Evolutionary conservation across 2,329 filamentous ascomycete genomes (phyloP), one percentile per base, ranked within the genome.

Genomic region (Cladosporium colombiae): DNA sequence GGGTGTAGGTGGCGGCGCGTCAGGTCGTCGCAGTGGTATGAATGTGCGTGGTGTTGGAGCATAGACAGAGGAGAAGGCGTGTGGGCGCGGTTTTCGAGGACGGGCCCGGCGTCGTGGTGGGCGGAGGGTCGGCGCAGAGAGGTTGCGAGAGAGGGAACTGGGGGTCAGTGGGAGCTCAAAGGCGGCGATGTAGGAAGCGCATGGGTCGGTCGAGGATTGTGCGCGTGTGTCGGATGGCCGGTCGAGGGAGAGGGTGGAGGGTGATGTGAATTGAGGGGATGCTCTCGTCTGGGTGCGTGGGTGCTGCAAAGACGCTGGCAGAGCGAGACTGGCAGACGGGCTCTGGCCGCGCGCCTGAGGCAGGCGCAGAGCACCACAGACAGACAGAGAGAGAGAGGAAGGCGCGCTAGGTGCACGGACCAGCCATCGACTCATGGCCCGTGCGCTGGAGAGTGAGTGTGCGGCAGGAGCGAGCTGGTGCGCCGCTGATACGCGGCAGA

Each of bases 41-140:
- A 14, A 13, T n/a, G 61, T 31, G 61, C 11, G 61, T 55, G 35
- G 25, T 56, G 49, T 21, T 56, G 33, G 33, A 56, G 33, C 50
- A 63, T 62, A 33, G 49, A 46, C 33, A 21, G 37, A 52, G 5
- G 50, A 56, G 61, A 40, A 18, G 61, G 40, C 29, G 61, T 44
- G 14, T 29, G 61, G 61, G 35, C 61, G 61, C 61, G 61, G 55
- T 57, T 37, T 46, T 46, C 50, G 61, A 56, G 50, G 59, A 16
- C 21, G 35, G 21, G 46, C 10, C 18, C 14, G 49, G 46, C 29
- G 60, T 62, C 29, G 60, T 62, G 60, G 60, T 55, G 61, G 61
- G 59, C 35, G 61, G 37, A 46, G 21, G 21, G 49, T 31, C 60
- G 60, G 60, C 49, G 60, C 50, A 52, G 61, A 63, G 44, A 25